These are phyloP conservation scores for Dendrothele bispora DNA, from an alignment of 768 basidiomycete species.

Conservation along the genomic window DNA sequence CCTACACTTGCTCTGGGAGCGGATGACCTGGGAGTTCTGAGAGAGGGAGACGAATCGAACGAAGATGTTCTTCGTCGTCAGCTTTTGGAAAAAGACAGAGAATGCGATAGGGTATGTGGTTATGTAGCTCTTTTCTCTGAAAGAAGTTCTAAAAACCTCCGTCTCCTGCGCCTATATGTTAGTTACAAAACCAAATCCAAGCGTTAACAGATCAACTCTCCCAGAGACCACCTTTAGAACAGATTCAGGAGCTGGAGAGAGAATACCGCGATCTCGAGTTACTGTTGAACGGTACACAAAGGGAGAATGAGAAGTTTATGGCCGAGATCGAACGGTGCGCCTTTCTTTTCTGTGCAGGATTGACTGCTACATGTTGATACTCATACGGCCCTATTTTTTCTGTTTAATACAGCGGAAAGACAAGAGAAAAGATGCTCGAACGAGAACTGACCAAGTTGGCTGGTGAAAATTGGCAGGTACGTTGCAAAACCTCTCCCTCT, in stretches of 20 bases:
- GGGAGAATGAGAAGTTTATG: slow-evolving; percentile 88
- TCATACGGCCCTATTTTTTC: not conserved
- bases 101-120: slow-evolving; percentile 65
- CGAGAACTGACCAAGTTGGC: slow-evolving; percentile 66
- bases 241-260: slow-evolving; percentile 63
- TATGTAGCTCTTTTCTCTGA: not conserved
- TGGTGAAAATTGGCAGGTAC: slow-evolving; percentile 83
- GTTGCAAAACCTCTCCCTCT: slow-evolving; percentile 14
- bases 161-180: not conserved
- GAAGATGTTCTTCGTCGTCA: slow-evolving; percentile 66
- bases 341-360: not conserved
- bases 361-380: not conserved
- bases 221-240: slow-evolving; percentile 66
- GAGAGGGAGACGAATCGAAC: slow-evolving; percentile 56
- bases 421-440: slow-evolving; percentile 78
- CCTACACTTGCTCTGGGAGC: slow-evolving; percentile 47
- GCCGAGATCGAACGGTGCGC: slow-evolving; percentile 69
- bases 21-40: slow-evolving; percentile 61
- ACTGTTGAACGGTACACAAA: slow-evolving; percentile 74
- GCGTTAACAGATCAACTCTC: slow-evolving; percentile 64
- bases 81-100: slow-evolving; percentile 65
- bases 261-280: slow-evolving; percentile 78
- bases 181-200: slow-evolving; percentile 67
- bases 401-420: slow-evolving; percentile 48
- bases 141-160: not conserved